Evolutionary conservation across 164 flowering plant species (phyloP), one percentile per base, ranked within the genome.

Genomic region (Macadamia tetraphylla): DNA sequence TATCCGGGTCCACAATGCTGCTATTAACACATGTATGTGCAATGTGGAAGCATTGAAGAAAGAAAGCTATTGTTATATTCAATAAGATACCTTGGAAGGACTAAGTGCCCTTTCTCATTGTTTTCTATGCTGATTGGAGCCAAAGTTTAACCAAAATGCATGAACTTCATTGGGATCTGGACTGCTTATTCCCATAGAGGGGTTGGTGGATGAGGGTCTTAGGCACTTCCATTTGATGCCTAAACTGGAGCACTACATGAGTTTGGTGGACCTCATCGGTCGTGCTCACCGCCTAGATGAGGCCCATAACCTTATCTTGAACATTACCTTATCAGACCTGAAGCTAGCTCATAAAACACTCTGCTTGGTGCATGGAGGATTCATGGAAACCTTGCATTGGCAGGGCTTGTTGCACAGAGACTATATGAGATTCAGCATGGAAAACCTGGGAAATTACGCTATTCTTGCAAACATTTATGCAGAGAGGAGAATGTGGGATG

Each of bases 321-420:
- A 13, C 29, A 73, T 73, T 72, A 62, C 65, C 42, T 23, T 23
- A 64, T 69, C 3, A 60, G 49, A 55, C 44, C 72, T 30, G 58
- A 48, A 9, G 62, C 69, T 9, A 63, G 71, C 49, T 58, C 59
- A 63, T 73, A 72, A 72, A 72, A 72, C 2, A 68, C 72, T 9
- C 42, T 73, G 56, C 72, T 69, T 60, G 76, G 76, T 6, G 76
- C 76, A 3, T 73, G 76, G 30, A 64, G 65, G 72, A 65, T 64
- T 4, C 72, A 73, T 69, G 76, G 76, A 46, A 73, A 73, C 15
- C 65, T 69, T 60, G 60, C 17, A 10, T 29, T 73, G 64, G 76
- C 72, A 2, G 72, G 69, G 69, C 57, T 65, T 55, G 69, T 65
- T 30, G 76, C 69, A 3, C 46, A 40, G 23, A 64, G 29, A 32